phyloP scores from a whole-genome alignment of 805 yeast genomes.

The Candida methanosorbosa region DNA sequence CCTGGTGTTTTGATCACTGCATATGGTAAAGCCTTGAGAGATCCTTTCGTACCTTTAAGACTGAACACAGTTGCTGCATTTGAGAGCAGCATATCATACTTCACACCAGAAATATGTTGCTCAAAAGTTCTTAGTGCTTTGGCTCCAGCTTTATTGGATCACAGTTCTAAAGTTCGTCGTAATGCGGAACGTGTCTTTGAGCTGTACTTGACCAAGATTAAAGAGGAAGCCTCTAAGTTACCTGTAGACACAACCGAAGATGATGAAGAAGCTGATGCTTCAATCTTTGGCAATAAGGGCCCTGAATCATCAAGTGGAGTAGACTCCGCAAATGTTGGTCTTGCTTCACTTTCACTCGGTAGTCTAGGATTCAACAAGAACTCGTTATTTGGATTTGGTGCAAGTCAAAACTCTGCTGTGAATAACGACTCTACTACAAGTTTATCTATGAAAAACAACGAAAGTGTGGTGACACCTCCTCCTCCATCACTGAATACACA shows the following conservation, averaged over 20 bases:
- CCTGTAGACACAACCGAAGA: constrained; percentile 15
- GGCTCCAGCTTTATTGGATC: constrained; percentile 77
- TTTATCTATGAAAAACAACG: constrained; percentile 11
- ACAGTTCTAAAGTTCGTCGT: constrained; percentile 54
- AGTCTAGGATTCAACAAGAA: constrained; percentile 2
- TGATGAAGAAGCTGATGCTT: constrained; percentile 8
- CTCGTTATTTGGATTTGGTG: constrained; percentile 11
- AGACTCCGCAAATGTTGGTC: constrained; percentile 1
- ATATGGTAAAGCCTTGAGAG: constrained; percentile 72
- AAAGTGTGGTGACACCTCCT: constrained; percentile 1
- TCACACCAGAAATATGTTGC: constrained; percentile 69
- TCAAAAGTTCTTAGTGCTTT: constrained; percentile 75
- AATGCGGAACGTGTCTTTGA: constrained; percentile 68
- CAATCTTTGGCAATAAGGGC: constrained; percentile 2
- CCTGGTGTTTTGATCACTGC: constrained; percentile 82
- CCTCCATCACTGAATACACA: constrained; percentile 1
- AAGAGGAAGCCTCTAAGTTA: constrained; percentile 31
- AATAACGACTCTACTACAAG: constrained; percentile 10
- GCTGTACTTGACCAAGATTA: constrained; percentile 46
- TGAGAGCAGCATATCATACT: constrained; percentile 51
- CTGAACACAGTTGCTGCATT: constrained; percentile 72
- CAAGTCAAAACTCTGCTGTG: neutral
- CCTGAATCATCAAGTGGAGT: neutral
- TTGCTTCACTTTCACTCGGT: constrained; percentile 12
- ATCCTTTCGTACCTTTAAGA: constrained; percentile 67